Percentiles rank a stretch among this genome's conserved stretches.
These are phyloP conservation scores for Dalbergia cultrata DNA, from an alignment of 306 rosid species.

Conservation along the genomic window DNA sequence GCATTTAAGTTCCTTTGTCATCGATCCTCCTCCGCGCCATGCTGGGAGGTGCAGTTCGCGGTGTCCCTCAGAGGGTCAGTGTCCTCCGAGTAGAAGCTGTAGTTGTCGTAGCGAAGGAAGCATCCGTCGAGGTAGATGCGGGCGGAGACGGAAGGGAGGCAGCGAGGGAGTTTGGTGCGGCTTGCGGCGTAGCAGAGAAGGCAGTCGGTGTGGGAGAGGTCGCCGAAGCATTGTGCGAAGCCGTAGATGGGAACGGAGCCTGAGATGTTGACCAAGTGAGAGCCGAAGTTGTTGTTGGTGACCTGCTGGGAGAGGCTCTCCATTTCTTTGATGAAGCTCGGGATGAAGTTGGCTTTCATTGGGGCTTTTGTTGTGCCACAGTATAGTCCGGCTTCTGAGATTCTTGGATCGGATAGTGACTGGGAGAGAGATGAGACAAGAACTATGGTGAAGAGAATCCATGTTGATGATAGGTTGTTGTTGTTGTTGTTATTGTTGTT, in stretches of 20 bases:
- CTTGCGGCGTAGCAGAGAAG: conserved; percentile 81
- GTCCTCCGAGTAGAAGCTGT: conserved; percentile 63
- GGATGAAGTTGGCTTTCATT: conserved; percentile 50
- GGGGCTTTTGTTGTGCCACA: conserved; percentile 60
- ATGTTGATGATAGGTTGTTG: neutral
- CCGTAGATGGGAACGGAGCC: conserved; percentile 59
- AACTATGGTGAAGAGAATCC: conserved; percentile 35
- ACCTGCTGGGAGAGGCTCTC: conserved; percentile 61
- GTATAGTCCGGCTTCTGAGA: conserved; percentile 54
- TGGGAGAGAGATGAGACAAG: conserved; percentile 37
- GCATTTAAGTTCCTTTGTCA: too few relatives aligned
- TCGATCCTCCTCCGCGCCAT: neutral
- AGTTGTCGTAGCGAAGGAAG: conserved; percentile 81
- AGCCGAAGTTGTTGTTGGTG: conserved; percentile 51
- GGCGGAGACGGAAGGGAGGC: conserved; percentile 78
- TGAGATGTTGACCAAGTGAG: conserved; percentile 56
- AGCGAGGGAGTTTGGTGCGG: conserved; percentile 80
- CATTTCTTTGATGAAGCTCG: conserved; percentile 75
- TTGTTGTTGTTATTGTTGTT: neutral
- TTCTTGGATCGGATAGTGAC: conserved; percentile 68
- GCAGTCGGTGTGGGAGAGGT: conserved; percentile 82
- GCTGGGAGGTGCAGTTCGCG: conserved; percentile 58
- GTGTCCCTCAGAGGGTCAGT: conserved; percentile 50
- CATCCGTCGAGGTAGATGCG: conserved; percentile 88
- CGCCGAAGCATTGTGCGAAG: conserved; percentile 74